Evolutionary conservation across 1,284 basidiomycete species (phyloP).

Genomic region (Fomitopsis betulina): DNA sequence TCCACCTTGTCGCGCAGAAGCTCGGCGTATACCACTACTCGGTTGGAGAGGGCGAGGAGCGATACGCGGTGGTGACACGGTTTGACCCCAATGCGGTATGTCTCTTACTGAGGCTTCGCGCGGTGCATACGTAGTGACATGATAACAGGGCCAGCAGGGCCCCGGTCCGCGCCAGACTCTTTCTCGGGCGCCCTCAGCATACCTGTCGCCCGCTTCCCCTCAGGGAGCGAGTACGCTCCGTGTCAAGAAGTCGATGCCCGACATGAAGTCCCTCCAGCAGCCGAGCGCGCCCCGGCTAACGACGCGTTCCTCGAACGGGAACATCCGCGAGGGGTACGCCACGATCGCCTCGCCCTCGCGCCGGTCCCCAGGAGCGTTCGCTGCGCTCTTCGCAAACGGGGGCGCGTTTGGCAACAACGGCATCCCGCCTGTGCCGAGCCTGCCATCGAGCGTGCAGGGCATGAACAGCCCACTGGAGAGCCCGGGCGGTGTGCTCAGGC

Average conservation of each 20-base stretch:
- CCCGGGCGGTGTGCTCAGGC: slow-evolving; percentile 63
- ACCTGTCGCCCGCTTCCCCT: slow-evolving; percentile 51
- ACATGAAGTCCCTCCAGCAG: slow-evolving; percentile 81
- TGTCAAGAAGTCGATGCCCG: slow-evolving; percentile 96
- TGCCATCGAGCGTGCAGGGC: slow-evolving; percentile 57
- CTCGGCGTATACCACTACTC: slow-evolving; percentile 94
- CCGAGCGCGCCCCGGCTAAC: slow-evolving; percentile 72
- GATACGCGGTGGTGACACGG: slow-evolving; percentile 90
- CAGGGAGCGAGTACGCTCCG: slow-evolving; percentile 59
- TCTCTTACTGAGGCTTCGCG: slow-evolving; percentile 1
- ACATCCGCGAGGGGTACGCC: slow-evolving; percentile 88
- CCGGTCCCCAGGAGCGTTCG: slow-evolving; percentile 65
- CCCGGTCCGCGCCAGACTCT: slow-evolving; percentile 46
- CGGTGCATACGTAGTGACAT: slow-evolving; percentile 1
- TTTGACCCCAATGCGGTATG: slow-evolving; percentile 71
- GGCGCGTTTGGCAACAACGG: slow-evolving; percentile 38
- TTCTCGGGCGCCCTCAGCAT: slow-evolving; percentile 71
- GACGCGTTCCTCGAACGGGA: slow-evolving; percentile 84
- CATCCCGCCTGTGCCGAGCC: slow-evolving; percentile 74
- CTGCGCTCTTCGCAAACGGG: slow-evolving; percentile 58
- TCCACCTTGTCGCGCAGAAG: slow-evolving; percentile 95
- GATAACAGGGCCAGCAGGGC: slow-evolving; percentile 29
- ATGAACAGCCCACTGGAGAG: slow-evolving; percentile 31
- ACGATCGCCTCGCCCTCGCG: slow-evolving; percentile 80
- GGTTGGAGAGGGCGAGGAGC: slow-evolving; percentile 87